Conservation (phyloP, 805 yeast genomes). For the Saturnispora quitensis region DNA sequence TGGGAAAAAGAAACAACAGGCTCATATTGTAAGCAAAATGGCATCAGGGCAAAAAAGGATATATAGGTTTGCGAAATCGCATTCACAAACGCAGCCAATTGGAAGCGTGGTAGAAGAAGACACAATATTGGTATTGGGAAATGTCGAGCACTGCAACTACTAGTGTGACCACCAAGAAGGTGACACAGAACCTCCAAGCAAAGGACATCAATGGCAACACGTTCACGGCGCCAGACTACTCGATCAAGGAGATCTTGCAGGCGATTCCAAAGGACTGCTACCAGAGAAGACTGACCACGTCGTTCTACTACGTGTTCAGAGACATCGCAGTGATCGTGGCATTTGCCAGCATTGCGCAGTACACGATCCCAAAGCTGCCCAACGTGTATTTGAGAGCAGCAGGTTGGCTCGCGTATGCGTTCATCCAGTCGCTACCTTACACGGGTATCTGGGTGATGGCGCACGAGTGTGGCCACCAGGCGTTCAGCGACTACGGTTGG, state of each 20-base stretch:
- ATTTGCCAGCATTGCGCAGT: conserved; percentile 45
- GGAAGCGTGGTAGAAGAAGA: background rate
- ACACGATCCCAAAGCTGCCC: conserved; percentile 43
- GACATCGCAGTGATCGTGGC: conserved; percentile 45
- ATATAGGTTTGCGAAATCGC: background rate
- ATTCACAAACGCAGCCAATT: background rate
- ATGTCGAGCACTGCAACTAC: conserved; percentile 12
- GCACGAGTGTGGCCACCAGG: conserved; percentile 89
- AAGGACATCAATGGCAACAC: conserved; percentile 55
- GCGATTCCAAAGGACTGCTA: conserved; percentile 72
- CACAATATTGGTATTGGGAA: background rate
- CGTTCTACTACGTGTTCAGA: conserved; percentile 58
- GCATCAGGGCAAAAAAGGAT: background rate
- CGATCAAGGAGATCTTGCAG: conserved; percentile 64
- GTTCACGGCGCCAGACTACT: conserved; percentile 64
- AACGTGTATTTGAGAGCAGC: conserved; percentile 36
- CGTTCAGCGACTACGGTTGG: conserved; percentile 63
- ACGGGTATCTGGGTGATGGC: conserved; percentile 83
- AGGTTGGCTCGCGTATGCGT: conserved; percentile 51
- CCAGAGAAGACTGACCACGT: conserved; percentile 46
- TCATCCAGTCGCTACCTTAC: conserved; percentile 54
- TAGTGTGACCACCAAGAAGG: conserved; percentile 26
- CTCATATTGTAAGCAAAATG: background rate
- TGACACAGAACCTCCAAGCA: conserved; percentile 34
- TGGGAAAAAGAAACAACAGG: conserved; percentile 1